Evolutionary conservation across 2,329 filamentous ascomycete genomes (phyloP), one percentile per base, ranked within the genome.

Genomic region (Niveomyces coronatus): DNA sequence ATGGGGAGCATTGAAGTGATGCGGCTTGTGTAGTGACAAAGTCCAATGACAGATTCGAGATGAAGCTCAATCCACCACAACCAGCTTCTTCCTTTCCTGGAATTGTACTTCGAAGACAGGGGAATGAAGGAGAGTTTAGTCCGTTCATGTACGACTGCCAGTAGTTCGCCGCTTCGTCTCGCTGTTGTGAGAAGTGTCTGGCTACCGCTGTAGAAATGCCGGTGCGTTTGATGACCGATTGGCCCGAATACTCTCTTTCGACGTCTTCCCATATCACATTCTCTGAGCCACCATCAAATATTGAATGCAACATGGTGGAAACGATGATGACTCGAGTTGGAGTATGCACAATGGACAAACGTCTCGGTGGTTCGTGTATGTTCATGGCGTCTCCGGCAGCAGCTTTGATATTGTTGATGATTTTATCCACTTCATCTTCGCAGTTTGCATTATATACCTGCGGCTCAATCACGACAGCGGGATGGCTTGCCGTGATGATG

Each of bases 261-360:
- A 34, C 31, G 31, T 34, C 31, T 22, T 34, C 31, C 31, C 31
- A 34, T 11, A 34, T 19, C 20, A 34, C 31, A 15, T 19, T 22
- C 26, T 34, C 31, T 26, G 31, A 34, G 31, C 31, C 31, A 17
- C 31, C 31, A 26, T 34, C 31, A 26, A 34, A 34, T 14, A 24
- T 34, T 13, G 31, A 34, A 22, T 34, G 31, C 9, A 34, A 11
- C 23, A 34, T 34, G 31, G 20, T 34, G 9, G 26, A 34, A 9
- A 34, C n/a, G 31, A 34, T 22, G 9, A 34, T 34, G 16, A 22
- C 14, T 16, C 9, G 31, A 15, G 14, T 34, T 24, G 31, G 31
- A 15, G 31, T 34, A 16, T 34, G 31, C 23, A 34, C 3, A 22
- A 34, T 15, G 23, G 31, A 34, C 20, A 34, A 22, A 26, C 31